These are phyloP conservation scores for Trichosanthes truncata DNA, from an alignment of 306 rosid genomes.

Conservation along the genomic window DNA sequence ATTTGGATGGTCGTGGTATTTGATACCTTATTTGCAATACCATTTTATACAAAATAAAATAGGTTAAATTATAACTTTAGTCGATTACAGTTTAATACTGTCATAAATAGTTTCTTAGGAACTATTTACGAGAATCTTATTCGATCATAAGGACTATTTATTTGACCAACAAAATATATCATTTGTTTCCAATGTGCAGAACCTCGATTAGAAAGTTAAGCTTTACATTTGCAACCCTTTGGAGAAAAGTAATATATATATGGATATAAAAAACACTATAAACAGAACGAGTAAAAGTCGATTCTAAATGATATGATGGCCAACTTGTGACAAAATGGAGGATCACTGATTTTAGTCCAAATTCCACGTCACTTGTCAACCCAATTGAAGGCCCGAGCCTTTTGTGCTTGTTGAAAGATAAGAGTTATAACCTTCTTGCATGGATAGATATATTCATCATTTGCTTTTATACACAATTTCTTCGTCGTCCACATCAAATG, in stretches of 20 bases:
- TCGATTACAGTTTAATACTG: too few species aligned
- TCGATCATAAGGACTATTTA: too few species aligned
- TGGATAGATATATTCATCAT: constrained; percentile 16
- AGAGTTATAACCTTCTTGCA: not conserved
- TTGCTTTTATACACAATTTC: constrained; percentile 76
- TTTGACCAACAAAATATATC: too few species aligned
- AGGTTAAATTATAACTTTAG: too few species aligned
- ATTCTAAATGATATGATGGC: not conserved
- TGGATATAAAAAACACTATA: not conserved
- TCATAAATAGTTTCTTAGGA: too few species aligned
- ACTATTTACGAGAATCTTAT: too few species aligned
- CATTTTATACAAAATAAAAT: not conserved
- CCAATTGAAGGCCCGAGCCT: not conserved
- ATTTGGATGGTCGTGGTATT: not conserved
- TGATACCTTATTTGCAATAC: not conserved
- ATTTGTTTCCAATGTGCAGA: not conserved
- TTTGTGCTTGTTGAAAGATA: not conserved
- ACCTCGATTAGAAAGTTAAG: not conserved
- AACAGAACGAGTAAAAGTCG: not conserved
- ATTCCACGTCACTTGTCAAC: not conserved
- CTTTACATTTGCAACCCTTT: not conserved
- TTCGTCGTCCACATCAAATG: constrained; percentile 91
- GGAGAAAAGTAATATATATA: not conserved
- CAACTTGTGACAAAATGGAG: not conserved
- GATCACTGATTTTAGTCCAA: not conserved